phyloP scores from a whole-genome alignment of 768 basidiomycete genomes.

The Russula brevipes region DNA sequence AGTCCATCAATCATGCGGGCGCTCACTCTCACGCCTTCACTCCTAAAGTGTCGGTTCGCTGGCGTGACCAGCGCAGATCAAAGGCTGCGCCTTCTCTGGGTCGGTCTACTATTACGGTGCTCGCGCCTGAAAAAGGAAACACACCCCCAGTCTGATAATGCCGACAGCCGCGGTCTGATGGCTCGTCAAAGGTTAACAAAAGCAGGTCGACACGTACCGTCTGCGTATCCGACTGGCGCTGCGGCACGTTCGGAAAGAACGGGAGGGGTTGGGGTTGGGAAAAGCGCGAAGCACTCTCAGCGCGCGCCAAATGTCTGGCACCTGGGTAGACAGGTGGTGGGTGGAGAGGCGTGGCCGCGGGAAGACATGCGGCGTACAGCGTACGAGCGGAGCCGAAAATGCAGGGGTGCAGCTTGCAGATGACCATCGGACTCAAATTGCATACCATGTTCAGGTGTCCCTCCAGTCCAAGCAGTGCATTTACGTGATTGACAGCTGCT shows the following conservation, averaged over 20 bases:
- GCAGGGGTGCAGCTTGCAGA: conserved; percentile 1
- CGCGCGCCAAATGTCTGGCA: not conserved
- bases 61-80: not conserved
- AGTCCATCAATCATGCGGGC: conserved; percentile 6
- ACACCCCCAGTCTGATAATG: not conserved
- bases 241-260: not conserved
- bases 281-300: not conserved
- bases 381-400: conserved; percentile 4
- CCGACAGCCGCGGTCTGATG: not conserved
- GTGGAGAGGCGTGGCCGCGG: not conserved
- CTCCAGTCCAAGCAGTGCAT: not conserved
- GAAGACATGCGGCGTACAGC: not conserved
- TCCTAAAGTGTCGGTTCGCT: not conserved
- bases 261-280: not conserved
- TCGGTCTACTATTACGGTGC: not conserved
- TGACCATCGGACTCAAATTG: not conserved
- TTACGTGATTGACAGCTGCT: not conserved
- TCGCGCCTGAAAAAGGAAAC: not conserved
- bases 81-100: no score
- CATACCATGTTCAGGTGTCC: not conserved
- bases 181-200: not conserved
- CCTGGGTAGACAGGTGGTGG: not conserved
- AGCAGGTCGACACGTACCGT: not conserved
- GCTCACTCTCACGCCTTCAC: conserved; percentile 8
- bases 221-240: not conserved